These are phyloP conservation scores for Pichia rugopelliculosa DNA, from an alignment of 805 yeast genomes.

Conservation along the genomic window DNA sequence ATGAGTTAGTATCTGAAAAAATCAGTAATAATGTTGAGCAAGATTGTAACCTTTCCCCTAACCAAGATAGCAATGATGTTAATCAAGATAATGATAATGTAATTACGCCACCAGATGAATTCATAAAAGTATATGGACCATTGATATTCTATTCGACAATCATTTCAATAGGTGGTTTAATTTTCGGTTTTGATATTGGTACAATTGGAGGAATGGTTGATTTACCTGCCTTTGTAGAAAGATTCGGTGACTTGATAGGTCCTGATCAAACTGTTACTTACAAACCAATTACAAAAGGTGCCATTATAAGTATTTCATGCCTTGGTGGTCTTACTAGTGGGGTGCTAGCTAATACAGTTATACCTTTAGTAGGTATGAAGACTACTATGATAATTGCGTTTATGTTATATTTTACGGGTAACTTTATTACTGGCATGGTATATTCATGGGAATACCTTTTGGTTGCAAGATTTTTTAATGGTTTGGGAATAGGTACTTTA, in stretches of 20 bases:
- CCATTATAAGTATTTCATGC: slow-evolving; percentile 24
- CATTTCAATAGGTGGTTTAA: slow-evolving; percentile 28
- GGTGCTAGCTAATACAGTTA: slow-evolving; percentile 17
- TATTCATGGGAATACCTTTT: slow-evolving; percentile 20
- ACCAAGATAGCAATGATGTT: background rate
- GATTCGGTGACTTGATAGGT: slow-evolving; percentile 19
- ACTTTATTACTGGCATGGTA: slow-evolving; percentile 15
- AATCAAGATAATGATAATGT: background rate
- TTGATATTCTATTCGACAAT: slow-evolving; percentile 19
- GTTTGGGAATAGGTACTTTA: slow-evolving; percentile 26
- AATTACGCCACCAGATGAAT: background rate
- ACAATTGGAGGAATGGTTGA: slow-evolving; percentile 30
- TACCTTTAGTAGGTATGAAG: slow-evolving; percentile 23
- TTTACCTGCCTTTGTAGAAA: slow-evolving; percentile 20
- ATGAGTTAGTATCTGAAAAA: background rate
- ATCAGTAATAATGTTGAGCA: background rate
- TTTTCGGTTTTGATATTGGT: slow-evolving; percentile 33
- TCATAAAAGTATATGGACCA: slow-evolving; percentile 13
- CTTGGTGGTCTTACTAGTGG: slow-evolving; percentile 30
- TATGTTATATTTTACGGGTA: slow-evolving; percentile 17
- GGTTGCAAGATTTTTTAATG: slow-evolving; percentile 26
- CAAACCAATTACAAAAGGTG: slow-evolving; percentile 23
- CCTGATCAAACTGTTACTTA: slow-evolving; percentile 7
- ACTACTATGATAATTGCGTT: slow-evolving; percentile 19
- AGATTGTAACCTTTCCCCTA: background rate